phyloP scores from a whole-genome alignment of 495 filamentous ascomycete genomes.

The Annulohypoxylon moriforme region DNA sequence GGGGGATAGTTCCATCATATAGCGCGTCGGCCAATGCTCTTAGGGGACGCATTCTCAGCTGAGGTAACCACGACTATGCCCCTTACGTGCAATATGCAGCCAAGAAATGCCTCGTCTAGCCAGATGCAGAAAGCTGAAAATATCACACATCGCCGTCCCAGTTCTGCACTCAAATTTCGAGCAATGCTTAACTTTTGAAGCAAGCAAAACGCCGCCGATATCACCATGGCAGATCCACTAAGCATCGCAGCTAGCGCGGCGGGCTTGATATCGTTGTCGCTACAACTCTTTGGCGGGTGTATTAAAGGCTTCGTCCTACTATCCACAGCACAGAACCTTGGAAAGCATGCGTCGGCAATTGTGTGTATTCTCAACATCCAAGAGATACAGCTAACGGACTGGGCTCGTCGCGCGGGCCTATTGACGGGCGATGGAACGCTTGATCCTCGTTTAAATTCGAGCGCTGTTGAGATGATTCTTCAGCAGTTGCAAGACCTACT shows the following conservation, averaged over 20 bases:
- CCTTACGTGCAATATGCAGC: background rate
- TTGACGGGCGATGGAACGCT: background rate
- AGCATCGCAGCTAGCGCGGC: background rate
- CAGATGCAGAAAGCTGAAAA: background rate
- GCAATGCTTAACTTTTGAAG: background rate
- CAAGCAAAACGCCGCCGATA: background rate
- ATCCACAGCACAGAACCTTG: constrained; percentile 3
- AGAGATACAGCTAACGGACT: constrained; percentile 3
- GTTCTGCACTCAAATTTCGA: background rate
- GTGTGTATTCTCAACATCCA: background rate
- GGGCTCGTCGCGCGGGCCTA: constrained; percentile 4
- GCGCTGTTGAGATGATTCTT: background rate
- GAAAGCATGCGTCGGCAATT: background rate
- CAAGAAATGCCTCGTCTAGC: background rate
- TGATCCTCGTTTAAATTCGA: background rate
- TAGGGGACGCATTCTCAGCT: background rate
- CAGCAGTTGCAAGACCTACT: constrained; percentile 5
- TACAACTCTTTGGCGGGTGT: background rate
- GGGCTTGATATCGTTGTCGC: background rate
- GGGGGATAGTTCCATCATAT: background rate
- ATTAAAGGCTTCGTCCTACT: constrained; percentile 2
- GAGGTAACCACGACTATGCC: background rate
- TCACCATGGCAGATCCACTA: constrained; percentile 3
- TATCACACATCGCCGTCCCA: background rate
- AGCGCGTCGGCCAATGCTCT: background rate